phyloP scores from a whole-genome alignment of 495 filamentous ascomycete species.

The Neurospora tetrasperma region DNA sequence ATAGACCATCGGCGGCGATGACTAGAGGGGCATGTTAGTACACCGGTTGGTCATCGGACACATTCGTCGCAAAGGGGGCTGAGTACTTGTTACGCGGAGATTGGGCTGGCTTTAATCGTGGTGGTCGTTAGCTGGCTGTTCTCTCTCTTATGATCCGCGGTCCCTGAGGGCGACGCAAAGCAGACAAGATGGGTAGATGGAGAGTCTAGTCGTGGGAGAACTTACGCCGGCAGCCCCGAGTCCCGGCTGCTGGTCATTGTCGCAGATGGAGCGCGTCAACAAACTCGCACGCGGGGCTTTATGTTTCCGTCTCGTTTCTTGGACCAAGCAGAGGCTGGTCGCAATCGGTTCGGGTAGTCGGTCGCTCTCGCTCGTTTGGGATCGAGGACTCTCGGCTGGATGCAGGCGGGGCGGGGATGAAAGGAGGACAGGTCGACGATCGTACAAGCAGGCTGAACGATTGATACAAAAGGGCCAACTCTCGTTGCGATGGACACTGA shows the following conservation, averaged over 20 bases:
- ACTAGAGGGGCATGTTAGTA: slow-evolving; percentile 44
- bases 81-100: slow-evolving; percentile 54
- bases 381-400: slow-evolving; percentile 1
- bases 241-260: slow-evolving; percentile 24
- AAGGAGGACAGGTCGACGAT: not conserved
- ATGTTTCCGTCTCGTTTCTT: slow-evolving; percentile 4
- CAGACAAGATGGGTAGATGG: not conserved
- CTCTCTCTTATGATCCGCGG: not conserved
- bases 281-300: slow-evolving; percentile 6
- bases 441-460: not conserved
- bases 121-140: slow-evolving; percentile 12
- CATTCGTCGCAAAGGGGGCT: slow-evolving; percentile 6
- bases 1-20: slow-evolving; percentile 95
- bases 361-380: not conserved
- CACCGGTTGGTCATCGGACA: not conserved
- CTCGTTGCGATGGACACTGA: not conserved
- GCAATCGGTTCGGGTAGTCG: not conserved
- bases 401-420: slow-evolving; percentile 1
- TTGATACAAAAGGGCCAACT: not conserved
- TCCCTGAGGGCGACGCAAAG: not conserved
- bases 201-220: not conserved
- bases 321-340: slow-evolving; percentile 5
- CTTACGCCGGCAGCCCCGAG: slow-evolving; percentile 23
- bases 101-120: slow-evolving; percentile 42
- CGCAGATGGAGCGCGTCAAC: slow-evolving; percentile 7